Evolutionary conservation across 2,329 filamentous ascomycete species (phyloP), one percentile per base, ranked within the genome.

Genomic region (Arthrobotrys entomopaga): DNA sequence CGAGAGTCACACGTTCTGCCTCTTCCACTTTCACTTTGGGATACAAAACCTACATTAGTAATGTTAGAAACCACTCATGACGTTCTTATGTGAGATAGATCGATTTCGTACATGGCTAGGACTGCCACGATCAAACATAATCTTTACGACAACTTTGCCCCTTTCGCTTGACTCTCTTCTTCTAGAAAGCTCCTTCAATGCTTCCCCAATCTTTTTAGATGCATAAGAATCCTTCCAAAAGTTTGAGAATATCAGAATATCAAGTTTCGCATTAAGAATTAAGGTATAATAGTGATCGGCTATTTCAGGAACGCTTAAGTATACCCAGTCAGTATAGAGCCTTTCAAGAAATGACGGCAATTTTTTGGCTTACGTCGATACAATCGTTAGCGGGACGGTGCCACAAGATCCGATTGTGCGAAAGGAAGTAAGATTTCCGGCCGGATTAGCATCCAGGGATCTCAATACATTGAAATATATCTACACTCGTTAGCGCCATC

Each of bases 191-290:
- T 64, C 48, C 22, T 38, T 52, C 8, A 74, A 29, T 0, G 40
- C 70, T 19, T 63, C 56, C 16, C 59, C 64, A 38, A 74, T 74
- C 19, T 42, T 57, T 10, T 19, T 38, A 0, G 70, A 58, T 0
- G 70, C 70, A 38, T 66, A 67, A 5, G 70, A 74, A 10, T 19
- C 5, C 26, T 64, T 74, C 70, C 70, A 74, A 50, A 74, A 69
- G 50, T 74, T 74, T 1, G 70, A 60, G 24, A 63, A 66, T 53
- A 74, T 66, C 11, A 74, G n/a, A 8, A 74, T 59, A 29, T 67
- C 63, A 6, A n/a, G 29, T 26, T 42, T 57, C 0, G 70, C 70
- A 13, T 58, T n/a, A 22, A 74, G 19, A 13, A 74, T 74, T 16
- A 74, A 34, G 1, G 52, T 43, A 24, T 74, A 67, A 40, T 74